Evolutionary conservation across 768 basidiomycete genomes (phyloP).

Genomic region (Leccinum arenicola): DNA sequence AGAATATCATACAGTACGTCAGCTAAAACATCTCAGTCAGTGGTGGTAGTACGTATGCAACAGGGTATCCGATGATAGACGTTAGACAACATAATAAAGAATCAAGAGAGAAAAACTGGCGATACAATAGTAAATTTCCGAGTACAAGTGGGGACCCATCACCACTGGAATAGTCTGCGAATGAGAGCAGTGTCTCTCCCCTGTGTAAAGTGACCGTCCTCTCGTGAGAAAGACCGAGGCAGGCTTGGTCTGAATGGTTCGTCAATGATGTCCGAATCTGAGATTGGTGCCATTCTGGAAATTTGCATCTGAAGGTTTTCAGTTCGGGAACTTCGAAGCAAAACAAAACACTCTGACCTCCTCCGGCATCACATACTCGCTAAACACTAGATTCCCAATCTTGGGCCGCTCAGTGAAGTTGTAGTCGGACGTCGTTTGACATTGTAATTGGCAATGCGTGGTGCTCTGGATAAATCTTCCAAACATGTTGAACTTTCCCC

Average conservation of each 20-base stretch:
- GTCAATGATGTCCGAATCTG: constrained; percentile 39
- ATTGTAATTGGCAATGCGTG: constrained; percentile 74
- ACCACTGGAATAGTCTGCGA: constrained; percentile 51
- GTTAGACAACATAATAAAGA: constrained; percentile 28
- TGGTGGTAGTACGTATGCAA: constrained; percentile 36
- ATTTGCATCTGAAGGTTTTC: constrained; percentile 54
- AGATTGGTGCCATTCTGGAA: constrained; percentile 55
- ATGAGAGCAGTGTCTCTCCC: constrained; percentile 45
- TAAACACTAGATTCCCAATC: constrained; percentile 55
- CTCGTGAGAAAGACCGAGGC: constrained; percentile 32
- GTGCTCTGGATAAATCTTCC: constrained; percentile 81
- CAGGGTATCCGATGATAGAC: constrained; percentile 34
- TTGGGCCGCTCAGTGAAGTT: constrained; percentile 54
- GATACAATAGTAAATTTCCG: constrained; percentile 28
- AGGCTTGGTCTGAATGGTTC: constrained; percentile 38
- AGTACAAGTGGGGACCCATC: constrained; percentile 19
- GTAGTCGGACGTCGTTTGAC: constrained; percentile 57
- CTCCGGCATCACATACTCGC: constrained; percentile 60
- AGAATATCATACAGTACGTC: constrained; percentile 27
- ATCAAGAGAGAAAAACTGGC: constrained; percentile 22
- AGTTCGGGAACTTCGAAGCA: constrained; percentile 1
- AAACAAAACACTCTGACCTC: constrained; percentile 46
- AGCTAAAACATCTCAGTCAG: constrained; percentile 27
- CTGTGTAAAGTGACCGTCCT: constrained; percentile 29
- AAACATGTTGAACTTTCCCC: constrained; percentile 95